These are phyloP conservation scores for Leptomonas seymouri DNA, from an alignment of 208 protist genomes.

Conservation along the genomic window DNA sequence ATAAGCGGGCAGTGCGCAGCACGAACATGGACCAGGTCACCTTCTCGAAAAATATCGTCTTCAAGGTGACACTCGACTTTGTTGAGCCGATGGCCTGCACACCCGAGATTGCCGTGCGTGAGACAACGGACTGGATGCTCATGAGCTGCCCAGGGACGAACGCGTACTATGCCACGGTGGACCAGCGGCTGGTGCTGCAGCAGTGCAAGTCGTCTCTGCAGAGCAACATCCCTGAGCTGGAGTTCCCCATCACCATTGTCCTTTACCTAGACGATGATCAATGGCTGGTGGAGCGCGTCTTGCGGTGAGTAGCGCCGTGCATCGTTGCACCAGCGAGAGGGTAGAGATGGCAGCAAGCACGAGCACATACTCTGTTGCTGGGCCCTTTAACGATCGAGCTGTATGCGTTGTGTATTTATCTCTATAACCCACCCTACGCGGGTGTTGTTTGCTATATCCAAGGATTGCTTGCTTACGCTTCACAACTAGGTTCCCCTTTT, in stretches of 20 bases:
- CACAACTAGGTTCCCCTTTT: no score
- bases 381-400: no score
- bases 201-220: constrained; percentile 64
- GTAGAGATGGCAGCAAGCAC: neutral
- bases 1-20: constrained; percentile 51
- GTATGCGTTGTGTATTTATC: no score
- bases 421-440: no score
- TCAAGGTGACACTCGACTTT: constrained; percentile 82
- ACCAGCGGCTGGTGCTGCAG: constrained; percentile 75
- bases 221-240: constrained; percentile 62
- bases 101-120: constrained; percentile 75
- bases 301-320: no score
- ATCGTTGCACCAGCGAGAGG: no score
- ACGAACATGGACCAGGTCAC: constrained; percentile 73
- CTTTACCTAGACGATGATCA: constrained; percentile 53
- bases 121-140: constrained; percentile 82
- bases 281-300: constrained; percentile 70
- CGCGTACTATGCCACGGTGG: constrained; percentile 76
- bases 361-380: no score
- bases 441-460: no score
- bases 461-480: no score
- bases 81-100: constrained; percentile 58
- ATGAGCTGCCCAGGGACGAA: constrained; percentile 61
- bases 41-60: constrained; percentile 59
- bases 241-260: constrained; percentile 57